Conservation (phyloP, 768 basidiomycete species). For the Fomitopsis serialis region DNA sequence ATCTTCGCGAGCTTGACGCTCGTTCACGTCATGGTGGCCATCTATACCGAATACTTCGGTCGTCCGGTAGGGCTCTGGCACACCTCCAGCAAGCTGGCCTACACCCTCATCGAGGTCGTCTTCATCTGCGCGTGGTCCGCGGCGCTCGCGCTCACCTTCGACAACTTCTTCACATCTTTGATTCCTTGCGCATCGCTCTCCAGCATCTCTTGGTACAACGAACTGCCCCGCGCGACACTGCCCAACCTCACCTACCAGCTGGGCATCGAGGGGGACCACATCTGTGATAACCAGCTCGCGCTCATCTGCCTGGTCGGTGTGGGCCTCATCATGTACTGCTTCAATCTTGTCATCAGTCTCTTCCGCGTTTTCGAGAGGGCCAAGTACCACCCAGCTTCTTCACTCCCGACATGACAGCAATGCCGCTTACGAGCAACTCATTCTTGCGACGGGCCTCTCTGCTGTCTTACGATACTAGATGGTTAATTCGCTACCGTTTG, state of each 20-base stretch:
- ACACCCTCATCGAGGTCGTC: constrained; percentile 82
- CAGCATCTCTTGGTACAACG: constrained; percentile 68
- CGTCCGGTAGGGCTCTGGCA: constrained; percentile 90
- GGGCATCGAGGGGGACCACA: constrained; percentile 45
- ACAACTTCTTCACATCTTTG: constrained; percentile 86
- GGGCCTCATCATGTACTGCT: constrained; percentile 75
- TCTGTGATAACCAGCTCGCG: constrained; percentile 75
- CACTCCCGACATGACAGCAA: neutral
- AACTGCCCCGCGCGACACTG: constrained; percentile 49
- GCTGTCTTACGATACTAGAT: neutral
- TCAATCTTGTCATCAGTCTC: constrained; percentile 78
- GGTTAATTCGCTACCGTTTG: neutral
- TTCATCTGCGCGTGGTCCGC: constrained; percentile 96
- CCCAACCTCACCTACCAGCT: constrained; percentile 38
- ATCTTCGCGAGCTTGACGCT: constrained; percentile 82
- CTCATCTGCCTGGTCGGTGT: constrained; percentile 76
- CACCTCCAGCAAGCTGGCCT: constrained; percentile 79
- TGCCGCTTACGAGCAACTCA: neutral
- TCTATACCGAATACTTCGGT: constrained; percentile 94
- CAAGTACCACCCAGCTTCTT: constrained; percentile 43
- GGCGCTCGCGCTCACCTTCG: constrained; percentile 80
- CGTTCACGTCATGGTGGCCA: constrained; percentile 77
- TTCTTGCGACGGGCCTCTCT: neutral
- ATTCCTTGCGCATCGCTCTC: constrained; percentile 67
- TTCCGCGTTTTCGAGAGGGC: constrained; percentile 89